Conservation (phyloP, 1,284 basidiomycete species). For the Rhizopogon hawkerae region DNA sequence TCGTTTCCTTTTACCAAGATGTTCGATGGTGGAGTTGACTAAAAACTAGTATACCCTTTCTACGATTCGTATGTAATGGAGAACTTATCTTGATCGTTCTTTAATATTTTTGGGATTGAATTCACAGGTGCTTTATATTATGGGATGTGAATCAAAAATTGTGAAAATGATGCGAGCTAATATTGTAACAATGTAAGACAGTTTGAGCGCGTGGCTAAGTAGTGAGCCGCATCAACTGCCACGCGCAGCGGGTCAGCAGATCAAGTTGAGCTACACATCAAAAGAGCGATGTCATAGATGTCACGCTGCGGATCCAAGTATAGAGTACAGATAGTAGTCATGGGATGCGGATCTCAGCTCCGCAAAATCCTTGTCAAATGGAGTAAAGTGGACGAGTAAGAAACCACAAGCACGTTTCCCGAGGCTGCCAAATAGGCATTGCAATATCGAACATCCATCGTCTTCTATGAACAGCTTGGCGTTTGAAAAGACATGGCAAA, state of each 20-base stretch:
- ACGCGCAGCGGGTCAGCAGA: background rate
- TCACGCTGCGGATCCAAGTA: background rate
- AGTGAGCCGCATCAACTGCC: background rate
- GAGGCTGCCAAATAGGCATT: background rate
- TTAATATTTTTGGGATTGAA: slow-evolving; percentile 2
- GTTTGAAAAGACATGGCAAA: background rate
- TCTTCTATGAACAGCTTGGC: background rate
- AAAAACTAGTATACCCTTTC: slow-evolving; percentile 26
- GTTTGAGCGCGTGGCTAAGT: background rate
- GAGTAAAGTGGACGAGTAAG: background rate
- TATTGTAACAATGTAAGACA: background rate
- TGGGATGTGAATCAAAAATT: background rate
- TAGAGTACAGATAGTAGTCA: background rate
- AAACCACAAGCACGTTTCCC: background rate
- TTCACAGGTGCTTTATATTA: background rate
- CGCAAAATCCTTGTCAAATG: background rate
- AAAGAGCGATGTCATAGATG: background rate
- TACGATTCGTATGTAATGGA: slow-evolving; percentile 28
- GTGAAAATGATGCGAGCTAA: background rate
- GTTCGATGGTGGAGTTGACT: slow-evolving; percentile 10
- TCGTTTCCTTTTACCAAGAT: slow-evolving; percentile 1
- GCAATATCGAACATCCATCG: background rate
- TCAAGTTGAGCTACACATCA: background rate
- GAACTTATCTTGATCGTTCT: slow-evolving; percentile 10
- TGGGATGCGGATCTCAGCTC: background rate